phyloP scores from a whole-genome alignment of 768 basidiomycete genomes.

The Rhodotorula graminis region DNA sequence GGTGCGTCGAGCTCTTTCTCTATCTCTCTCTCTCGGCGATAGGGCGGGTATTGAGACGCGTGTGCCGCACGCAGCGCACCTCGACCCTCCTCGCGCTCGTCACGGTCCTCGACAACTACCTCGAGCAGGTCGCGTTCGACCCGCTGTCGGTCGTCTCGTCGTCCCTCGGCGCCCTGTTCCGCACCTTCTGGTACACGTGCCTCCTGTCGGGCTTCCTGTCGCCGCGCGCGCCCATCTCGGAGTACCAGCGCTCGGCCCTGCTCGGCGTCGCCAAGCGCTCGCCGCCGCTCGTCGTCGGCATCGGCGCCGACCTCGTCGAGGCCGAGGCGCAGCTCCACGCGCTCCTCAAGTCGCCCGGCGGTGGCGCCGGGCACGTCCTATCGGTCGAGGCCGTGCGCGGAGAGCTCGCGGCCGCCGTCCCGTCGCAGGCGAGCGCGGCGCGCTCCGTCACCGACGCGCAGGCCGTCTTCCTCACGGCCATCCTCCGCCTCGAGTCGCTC shows the following conservation, averaged over 20 bases:
- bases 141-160: conserved; percentile 55
- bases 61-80: conserved; percentile 54
- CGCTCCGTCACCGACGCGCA: conserved; percentile 73
- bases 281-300: conserved; percentile 66
- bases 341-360: conserved; percentile 75
- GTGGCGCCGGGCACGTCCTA: conserved; percentile 46
- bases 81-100: conserved; percentile 81
- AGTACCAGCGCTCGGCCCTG: conserved; percentile 45
- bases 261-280: not conserved
- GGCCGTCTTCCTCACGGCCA: conserved; percentile 73
- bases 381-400: conserved; percentile 65
- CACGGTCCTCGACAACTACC: conserved; percentile 81
- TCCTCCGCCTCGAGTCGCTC: conserved; percentile 83
- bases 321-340: conserved; percentile 91
- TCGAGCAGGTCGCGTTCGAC: conserved; percentile 66
- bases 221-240: conserved; percentile 54
- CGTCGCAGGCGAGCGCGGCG: conserved; percentile 63
- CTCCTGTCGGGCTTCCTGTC: conserved; percentile 73
- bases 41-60: too few species aligned
- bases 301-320: conserved; percentile 70
- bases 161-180: conserved; percentile 69
- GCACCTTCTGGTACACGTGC: conserved; percentile 91
- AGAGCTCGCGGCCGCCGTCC: conserved; percentile 62
- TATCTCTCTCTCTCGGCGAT: not conserved
- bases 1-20: not conserved